These are phyloP conservation scores for Diatrype stigma DNA, from an alignment of 2,329 filamentous ascomycete genomes.

Conservation along the genomic window DNA sequence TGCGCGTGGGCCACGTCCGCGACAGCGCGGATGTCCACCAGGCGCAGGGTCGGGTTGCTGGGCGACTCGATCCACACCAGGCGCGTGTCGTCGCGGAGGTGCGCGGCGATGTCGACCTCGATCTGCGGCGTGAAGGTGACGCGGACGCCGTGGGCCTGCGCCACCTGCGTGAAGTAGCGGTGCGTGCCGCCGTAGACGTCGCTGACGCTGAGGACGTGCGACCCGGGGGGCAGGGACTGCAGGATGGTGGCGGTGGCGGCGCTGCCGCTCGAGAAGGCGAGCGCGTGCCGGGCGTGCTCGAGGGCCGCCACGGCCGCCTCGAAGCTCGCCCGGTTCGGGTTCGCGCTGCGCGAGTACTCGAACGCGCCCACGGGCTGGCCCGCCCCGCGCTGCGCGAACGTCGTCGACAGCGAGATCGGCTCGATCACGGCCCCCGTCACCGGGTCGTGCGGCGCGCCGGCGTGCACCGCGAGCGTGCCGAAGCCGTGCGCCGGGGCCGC, in stretches of 20 bases:
- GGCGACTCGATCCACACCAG: conserved; percentile 97
- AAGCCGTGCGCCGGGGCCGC: conserved; percentile 75
- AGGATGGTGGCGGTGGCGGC: conserved; percentile 91
- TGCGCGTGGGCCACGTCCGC: conserved; percentile 78
- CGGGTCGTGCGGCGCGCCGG: conserved; percentile 85
- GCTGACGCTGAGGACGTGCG: conserved; percentile 92
- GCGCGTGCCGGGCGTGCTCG: conserved; percentile 86
- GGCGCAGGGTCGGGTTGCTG: conserved; percentile 86
- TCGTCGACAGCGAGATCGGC: conserved; percentile 92
- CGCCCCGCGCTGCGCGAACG: conserved; percentile 86
- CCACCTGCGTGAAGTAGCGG: conserved; percentile 97
- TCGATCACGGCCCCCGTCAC: conserved; percentile 93
- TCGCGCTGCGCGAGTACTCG: conserved; percentile 90
- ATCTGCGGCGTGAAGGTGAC: conserved; percentile 94
- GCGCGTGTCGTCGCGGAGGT: conserved; percentile 87
- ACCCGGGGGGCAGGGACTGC: conserved; percentile 84
- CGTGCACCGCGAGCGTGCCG: conserved; percentile 92
- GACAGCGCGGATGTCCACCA: conserved; percentile 90
- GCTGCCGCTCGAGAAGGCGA: conserved; percentile 91
- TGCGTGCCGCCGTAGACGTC: conserved; percentile 98
- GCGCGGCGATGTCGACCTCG: conserved; percentile 76
- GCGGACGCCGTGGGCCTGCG: conserved; percentile 85
- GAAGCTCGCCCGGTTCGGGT: conserved; percentile 94
- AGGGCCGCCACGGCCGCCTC: conserved; percentile 87
- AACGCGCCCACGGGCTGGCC: conserved; percentile 83